Percentiles rank a stretch among this genome's conserved stretches.
Evolutionary conservation across 2,329 filamentous ascomycete genomes (phyloP).

Genomic region (Verticillium tricorpus): DNA sequence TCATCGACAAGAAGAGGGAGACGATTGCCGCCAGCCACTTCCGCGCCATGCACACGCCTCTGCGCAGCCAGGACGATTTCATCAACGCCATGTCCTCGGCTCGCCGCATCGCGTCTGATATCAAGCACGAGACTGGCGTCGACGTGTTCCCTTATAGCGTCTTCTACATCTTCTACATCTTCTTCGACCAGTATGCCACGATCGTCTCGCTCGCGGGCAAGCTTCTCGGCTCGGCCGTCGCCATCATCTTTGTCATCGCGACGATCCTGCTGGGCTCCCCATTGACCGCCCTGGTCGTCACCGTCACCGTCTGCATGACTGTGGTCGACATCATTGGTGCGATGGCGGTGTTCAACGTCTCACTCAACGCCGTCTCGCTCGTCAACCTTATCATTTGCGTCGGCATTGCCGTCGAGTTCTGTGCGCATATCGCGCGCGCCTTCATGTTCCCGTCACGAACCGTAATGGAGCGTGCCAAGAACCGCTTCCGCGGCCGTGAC

Average conservation of each 20-base stretch:
- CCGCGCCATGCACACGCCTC: slow-evolving; percentile 80
- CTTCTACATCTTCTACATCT: slow-evolving; percentile 98
- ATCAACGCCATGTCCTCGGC: slow-evolving; percentile 87
- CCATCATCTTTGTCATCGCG: slow-evolving; percentile 78
- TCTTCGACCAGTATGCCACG: slow-evolving; percentile 93
- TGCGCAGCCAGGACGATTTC: slow-evolving; percentile 86
- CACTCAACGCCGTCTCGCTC: slow-evolving; percentile 88
- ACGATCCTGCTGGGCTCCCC: slow-evolving; percentile 79
- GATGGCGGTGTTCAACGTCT: slow-evolving; percentile 86
- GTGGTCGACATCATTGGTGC: slow-evolving; percentile 91
- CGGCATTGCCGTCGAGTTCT: slow-evolving; percentile 95
- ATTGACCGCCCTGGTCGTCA: slow-evolving; percentile 76
- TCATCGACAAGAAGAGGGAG: slow-evolving; percentile 63
- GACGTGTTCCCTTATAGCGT: slow-evolving; percentile 95
- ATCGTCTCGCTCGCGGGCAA: slow-evolving; percentile 77
- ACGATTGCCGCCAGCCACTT: slow-evolving; percentile 84
- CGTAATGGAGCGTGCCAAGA: slow-evolving; percentile 76
- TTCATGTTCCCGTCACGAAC: slow-evolving; percentile 88
- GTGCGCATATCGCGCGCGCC: slow-evolving; percentile 90
- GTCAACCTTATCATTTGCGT: slow-evolving; percentile 98
- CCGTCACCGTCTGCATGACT: slow-evolving; percentile 86
- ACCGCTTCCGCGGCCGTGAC: slow-evolving; percentile 74
- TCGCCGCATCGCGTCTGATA: slow-evolving; percentile 76
- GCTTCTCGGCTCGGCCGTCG: slow-evolving; percentile 77
- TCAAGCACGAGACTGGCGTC: slow-evolving; percentile 66